These are phyloP conservation scores for Aureobasidium leucospermi DNA, from an alignment of 2,329 filamentous ascomycete species.

Conservation along the genomic window DNA sequence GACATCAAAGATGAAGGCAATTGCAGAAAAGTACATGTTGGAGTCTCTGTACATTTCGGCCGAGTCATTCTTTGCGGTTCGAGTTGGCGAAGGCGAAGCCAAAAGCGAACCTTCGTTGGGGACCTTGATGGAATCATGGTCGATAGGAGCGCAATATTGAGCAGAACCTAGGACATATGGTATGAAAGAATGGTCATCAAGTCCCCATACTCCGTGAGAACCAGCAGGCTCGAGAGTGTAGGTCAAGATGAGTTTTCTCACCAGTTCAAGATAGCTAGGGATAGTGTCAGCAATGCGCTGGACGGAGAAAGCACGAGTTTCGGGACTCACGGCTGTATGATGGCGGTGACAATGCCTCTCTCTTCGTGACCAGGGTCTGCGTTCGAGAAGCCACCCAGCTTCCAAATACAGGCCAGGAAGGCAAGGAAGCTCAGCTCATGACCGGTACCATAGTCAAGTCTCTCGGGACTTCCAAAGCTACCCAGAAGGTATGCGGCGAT, in stretches of 20 bases:
- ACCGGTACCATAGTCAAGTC: slow-evolving; percentile 91
- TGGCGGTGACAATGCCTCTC: slow-evolving; percentile 69
- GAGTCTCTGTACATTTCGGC: slow-evolving; percentile 35
- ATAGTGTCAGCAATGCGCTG: background rate
- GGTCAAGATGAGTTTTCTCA: slow-evolving; percentile 75
- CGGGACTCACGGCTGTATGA: slow-evolving; percentile 69
- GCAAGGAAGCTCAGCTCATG: slow-evolving; percentile 94
- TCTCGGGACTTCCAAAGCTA: slow-evolving; percentile 77
- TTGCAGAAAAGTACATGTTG: slow-evolving; percentile 83
- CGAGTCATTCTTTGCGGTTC: slow-evolving; percentile 45
- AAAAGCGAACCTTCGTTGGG: slow-evolving; percentile 72
- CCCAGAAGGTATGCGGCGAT: slow-evolving; percentile 73
- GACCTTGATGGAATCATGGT: slow-evolving; percentile 33
- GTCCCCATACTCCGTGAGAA: slow-evolving; percentile 93
- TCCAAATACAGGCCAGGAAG: slow-evolving; percentile 86
- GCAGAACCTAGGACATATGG: slow-evolving; percentile 95
- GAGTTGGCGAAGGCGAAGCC: slow-evolving; percentile 59
- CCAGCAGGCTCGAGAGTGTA: slow-evolving; percentile 94
- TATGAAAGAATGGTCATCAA: slow-evolving; percentile 94
- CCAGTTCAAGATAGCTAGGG: slow-evolving; percentile 65
- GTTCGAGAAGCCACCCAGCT: slow-evolving; percentile 69
- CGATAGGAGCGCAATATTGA: slow-evolving; percentile 61
- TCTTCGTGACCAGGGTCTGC: slow-evolving; percentile 53
- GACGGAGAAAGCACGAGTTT: background rate
- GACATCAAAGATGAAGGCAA: slow-evolving; percentile 96